Evolutionary conservation across 1,139 yeast genomes (phyloP), one percentile per base, ranked within the genome.

Genomic region (Yamadazyma dendronema): DNA sequence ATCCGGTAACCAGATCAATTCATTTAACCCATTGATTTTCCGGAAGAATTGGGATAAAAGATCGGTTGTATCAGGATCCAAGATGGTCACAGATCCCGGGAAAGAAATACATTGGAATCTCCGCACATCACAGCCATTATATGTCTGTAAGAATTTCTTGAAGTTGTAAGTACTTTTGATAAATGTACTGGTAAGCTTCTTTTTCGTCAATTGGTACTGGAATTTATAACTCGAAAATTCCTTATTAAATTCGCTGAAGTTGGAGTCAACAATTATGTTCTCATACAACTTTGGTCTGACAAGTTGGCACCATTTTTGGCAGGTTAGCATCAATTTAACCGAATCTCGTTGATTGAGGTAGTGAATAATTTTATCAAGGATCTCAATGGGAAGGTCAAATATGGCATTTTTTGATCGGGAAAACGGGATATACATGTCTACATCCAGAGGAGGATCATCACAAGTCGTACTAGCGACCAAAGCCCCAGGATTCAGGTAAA

Each of bases 31-130:
- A 13, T n/a, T 79, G 79, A 38, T 73, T 70, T 29, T 72, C 62
- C 30, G 62, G 62, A 53, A 81, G 83, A 44, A 80, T 62, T 47
- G 74, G 74, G 37, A 72, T 63, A 43, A 85, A 90, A 28, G 88
- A 88, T n/a, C 21, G n/a, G 17, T 28, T 14, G 30, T 30, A 40
- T 56, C 58, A 26, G 50, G 48, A 36, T 66, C 67, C 43, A 61
- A 58, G 4, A 62, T 46, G 37, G 61, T 63, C 10, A 65, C 49
- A 10, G 68, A 59, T 36, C 67, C 72, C 0, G 74, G 74, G 12
- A 69, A 43, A 25, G 49, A 44, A 9, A 61, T 47, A 30, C 62
- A 57, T 33, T 49, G 58, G 28, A 66, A 51, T 15, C 54, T 40
- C 27, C 31, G 28, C 7, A 47, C 30, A 9, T 35, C 31, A 3